Conservation (phyloP, 257 asterid genomes). For the Salvia hispanica region DNA sequence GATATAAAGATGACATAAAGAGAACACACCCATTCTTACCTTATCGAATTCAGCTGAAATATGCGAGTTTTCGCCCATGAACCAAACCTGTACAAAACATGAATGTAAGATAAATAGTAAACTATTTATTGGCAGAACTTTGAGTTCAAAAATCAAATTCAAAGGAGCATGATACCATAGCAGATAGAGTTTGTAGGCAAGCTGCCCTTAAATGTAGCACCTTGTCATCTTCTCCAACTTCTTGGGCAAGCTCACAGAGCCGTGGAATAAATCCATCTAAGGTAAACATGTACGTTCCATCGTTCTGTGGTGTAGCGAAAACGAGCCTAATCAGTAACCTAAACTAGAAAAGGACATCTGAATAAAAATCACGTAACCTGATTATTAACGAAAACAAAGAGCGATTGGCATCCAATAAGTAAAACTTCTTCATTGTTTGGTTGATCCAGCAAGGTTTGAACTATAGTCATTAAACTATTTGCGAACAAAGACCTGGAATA, state of each 20-base stretch:
- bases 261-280: slow-evolving; percentile 81
- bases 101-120: background rate
- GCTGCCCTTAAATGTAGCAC: slow-evolving; percentile 58
- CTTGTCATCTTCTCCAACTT: slow-evolving; percentile 76
- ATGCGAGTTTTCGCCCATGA: slow-evolving; percentile 92
- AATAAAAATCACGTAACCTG: slow-evolving; percentile 43
- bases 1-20: too few relatives aligned
- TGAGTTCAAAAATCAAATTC: slow-evolving; percentile 22
- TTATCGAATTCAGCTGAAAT: slow-evolving; percentile 84
- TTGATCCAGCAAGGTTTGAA: slow-evolving; percentile 77
- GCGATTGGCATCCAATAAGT: slow-evolving; percentile 80
- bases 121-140: background rate
- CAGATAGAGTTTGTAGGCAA: slow-evolving; percentile 78
- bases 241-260: slow-evolving; percentile 85
- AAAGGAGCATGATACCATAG: slow-evolving; percentile 54
- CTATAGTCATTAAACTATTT: slow-evolving; percentile 74
- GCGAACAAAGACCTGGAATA: slow-evolving; percentile 83
- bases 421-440: slow-evolving; percentile 72
- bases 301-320: slow-evolving; percentile 49
- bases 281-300: slow-evolving; percentile 85
- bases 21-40: slow-evolving; percentile 46
- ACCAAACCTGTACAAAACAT: slow-evolving; percentile 68
- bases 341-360: too few relatives aligned
- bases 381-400: slow-evolving; percentile 90
- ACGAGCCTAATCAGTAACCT: too few relatives aligned